These are phyloP conservation scores for Mesembryanthemum crystallinum DNA, from an alignment of 148 eudicot genomes.

Conservation along the genomic window DNA sequence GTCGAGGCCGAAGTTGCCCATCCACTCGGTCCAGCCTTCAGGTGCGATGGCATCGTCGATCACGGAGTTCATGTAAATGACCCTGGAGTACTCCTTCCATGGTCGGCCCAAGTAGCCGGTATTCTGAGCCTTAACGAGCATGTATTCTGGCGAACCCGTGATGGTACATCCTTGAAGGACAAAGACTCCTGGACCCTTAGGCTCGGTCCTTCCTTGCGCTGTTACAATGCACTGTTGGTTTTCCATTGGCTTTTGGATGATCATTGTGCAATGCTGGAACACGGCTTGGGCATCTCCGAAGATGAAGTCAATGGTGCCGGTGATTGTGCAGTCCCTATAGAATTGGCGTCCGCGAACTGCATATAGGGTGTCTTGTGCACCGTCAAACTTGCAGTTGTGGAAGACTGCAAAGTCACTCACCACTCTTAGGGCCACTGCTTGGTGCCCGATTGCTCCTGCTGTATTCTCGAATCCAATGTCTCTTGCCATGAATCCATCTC, in stretches of 20 bases:
- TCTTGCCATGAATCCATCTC: conserved; percentile 41
- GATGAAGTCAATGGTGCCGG: conserved; percentile 68
- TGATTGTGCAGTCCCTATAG: conserved; percentile 56
- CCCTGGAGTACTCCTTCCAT: conserved; percentile 50
- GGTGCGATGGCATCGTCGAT: conserved; percentile 44
- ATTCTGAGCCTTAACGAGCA: conserved; percentile 2
- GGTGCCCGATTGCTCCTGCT: conserved; percentile 32
- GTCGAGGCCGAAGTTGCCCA: conserved; percentile 30
- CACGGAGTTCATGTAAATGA: conserved; percentile 42
- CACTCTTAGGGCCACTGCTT: conserved; percentile 38
- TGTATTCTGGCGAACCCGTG: conserved; percentile 28
- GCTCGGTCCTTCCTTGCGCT: conserved; percentile 54
- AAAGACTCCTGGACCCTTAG: conserved; percentile 33
- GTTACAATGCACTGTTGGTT: conserved; percentile 52
- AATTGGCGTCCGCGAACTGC: conserved; percentile 49
- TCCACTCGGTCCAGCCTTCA: conserved; percentile 55
- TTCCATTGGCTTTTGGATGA: conserved; percentile 42
- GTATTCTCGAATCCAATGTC: conserved; percentile 42
- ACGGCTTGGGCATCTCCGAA: conserved; percentile 59
- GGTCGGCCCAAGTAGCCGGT: conserved; percentile 56
- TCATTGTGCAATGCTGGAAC: conserved; percentile 58
- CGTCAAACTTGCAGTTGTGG: conserved; percentile 36
- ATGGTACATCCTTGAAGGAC: conserved; percentile 53
- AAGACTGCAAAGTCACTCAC: conserved; percentile 33
- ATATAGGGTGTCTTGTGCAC: conserved; percentile 39